These are phyloP conservation scores for Cenchrus fungigraminus DNA, from an alignment of 176 grass and related monocot species.

Conservation along the genomic window DNA sequence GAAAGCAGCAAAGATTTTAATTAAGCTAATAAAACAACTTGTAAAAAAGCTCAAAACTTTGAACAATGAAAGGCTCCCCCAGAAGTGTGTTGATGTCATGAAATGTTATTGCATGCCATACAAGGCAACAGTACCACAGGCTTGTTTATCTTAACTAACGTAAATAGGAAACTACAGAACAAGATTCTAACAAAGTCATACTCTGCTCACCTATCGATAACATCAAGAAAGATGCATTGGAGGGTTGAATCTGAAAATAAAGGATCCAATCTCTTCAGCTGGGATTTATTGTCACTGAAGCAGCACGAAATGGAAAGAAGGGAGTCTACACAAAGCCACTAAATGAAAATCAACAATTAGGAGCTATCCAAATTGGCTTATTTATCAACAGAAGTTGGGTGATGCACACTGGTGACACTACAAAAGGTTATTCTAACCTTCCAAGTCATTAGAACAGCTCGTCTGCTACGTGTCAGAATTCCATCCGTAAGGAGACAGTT, in stretches of 20 bases:
- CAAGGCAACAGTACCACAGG: neutral
- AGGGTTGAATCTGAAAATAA: slow-evolving; percentile 79
- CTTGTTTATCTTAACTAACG: neutral
- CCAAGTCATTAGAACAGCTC: slow-evolving; percentile 90
- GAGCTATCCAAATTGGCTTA: neutral
- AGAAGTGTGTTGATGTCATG: no score
- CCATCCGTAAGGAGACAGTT: slow-evolving; percentile 78
- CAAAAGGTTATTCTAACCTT: slow-evolving; percentile 58
- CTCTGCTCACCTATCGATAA: slow-evolving; percentile 71
- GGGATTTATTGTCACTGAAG: slow-evolving; percentile 35
- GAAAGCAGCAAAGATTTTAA: slow-evolving; percentile 15
- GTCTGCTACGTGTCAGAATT: slow-evolving; percentile 79
- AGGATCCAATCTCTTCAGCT: slow-evolving; percentile 27
- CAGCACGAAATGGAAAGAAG: slow-evolving; percentile 64
- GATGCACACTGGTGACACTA: neutral
- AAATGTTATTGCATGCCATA: neutral
- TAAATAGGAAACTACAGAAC: slow-evolving; percentile 26
- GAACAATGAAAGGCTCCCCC: neutral
- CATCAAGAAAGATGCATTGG: slow-evolving; percentile 70
- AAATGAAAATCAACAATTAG: slow-evolving; percentile 57
- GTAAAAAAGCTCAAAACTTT: slow-evolving; percentile 1
- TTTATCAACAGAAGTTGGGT: neutral
- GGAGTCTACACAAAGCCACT: slow-evolving; percentile 92
- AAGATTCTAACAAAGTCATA: neutral
- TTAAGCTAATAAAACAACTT: slow-evolving; percentile 29